Evolutionary conservation across 345 rosid species (phyloP).

Genomic region (Citrus mangshanensis): DNA sequence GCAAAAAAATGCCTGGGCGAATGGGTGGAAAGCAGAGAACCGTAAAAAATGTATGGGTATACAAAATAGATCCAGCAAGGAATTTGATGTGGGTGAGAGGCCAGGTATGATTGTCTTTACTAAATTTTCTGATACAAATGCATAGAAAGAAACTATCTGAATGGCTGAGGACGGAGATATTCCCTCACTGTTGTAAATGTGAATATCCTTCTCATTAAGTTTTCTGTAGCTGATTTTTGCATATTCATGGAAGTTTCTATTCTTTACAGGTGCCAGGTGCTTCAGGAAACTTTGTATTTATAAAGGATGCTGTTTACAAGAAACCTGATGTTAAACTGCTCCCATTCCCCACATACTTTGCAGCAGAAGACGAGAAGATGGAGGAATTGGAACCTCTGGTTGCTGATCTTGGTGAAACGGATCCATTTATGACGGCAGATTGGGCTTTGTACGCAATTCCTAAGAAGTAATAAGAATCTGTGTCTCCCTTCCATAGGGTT

Average conservation of each 20-base stretch:
- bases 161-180: not conserved
- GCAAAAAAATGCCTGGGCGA: constrained; percentile 93
- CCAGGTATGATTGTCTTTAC: constrained; percentile 58
- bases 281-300: constrained; percentile 81
- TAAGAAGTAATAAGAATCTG: not conserved
- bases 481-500: not conserved
- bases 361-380: constrained; percentile 56
- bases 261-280: constrained; percentile 82
- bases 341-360: constrained; percentile 88
- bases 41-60: constrained; percentile 88
- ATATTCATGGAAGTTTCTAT: constrained; percentile 1
- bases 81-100: constrained; percentile 94
- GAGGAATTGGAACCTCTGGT: constrained; percentile 46
- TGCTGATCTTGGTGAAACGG: constrained; percentile 83
- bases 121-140: not conserved
- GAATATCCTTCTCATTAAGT: not conserved
- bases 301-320: constrained; percentile 77
- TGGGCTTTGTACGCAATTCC: constrained; percentile 11
- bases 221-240: not conserved
- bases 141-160: not conserved
- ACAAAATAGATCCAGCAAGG: constrained; percentile 87
- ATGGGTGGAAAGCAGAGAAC: constrained; percentile 91
- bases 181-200: not conserved
- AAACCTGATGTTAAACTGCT: constrained; percentile 70
- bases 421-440: constrained; percentile 83